Conservation (phyloP, 2,329 filamentous ascomycete species). For the Myotisia sp. region DNA sequence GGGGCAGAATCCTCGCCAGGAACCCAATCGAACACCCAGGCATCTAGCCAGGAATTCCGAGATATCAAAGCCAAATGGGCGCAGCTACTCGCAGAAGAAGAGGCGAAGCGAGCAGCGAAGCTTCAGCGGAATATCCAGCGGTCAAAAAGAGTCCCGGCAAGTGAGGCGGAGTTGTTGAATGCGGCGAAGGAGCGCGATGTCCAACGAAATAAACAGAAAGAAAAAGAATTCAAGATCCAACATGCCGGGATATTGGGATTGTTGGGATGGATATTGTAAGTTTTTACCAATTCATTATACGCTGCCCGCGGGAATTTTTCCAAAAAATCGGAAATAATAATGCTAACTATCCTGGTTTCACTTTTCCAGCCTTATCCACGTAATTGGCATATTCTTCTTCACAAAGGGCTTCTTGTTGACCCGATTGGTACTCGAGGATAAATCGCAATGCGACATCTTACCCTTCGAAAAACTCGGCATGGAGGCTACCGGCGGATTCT, state of each 20-base stretch:
- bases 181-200: constrained; percentile 19
- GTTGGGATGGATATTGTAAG: constrained; percentile 30
- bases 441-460: constrained; percentile 53
- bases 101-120: constrained; percentile 9
- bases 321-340: too few species aligned
- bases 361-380: constrained; percentile 57
- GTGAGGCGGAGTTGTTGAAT: constrained; percentile 11
- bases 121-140: constrained; percentile 1
- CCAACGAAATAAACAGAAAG: constrained; percentile 18
- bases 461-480: constrained; percentile 42
- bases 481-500: constrained; percentile 10
- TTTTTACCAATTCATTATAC: too few species aligned
- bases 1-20: neutral
- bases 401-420: constrained; percentile 90
- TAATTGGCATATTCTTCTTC: constrained; percentile 75
- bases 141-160: constrained; percentile 4
- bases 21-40: neutral
- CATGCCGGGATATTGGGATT: constrained; percentile 27
- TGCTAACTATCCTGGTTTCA: too few species aligned
- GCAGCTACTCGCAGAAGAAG: constrained; percentile 12
- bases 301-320: too few species aligned
- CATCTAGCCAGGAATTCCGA: constrained; percentile 10
- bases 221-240: constrained; percentile 26
- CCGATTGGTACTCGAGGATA: constrained; percentile 62
- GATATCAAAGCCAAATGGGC: constrained; percentile 14